These are phyloP conservation scores for Plenodomus biglobosus DNA, from an alignment of 2,329 filamentous ascomycete genomes.

Conservation along the genomic window DNA sequence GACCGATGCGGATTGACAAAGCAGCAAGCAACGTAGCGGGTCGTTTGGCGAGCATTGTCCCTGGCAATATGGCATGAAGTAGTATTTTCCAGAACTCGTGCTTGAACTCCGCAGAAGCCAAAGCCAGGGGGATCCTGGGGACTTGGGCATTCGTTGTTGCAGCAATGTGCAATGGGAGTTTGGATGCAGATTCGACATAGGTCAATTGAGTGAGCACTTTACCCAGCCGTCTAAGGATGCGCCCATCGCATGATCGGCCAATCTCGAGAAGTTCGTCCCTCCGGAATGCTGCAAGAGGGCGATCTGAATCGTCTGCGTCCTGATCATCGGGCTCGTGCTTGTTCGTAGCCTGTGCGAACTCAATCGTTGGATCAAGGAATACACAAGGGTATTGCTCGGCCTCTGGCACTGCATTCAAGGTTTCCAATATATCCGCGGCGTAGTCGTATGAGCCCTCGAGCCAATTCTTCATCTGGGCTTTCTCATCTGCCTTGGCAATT, in stretches of 20 bases:
- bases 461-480: constrained; percentile 50
- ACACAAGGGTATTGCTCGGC: constrained; percentile 52
- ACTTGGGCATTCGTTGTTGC: constrained; percentile 34
- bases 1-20: constrained; percentile 53
- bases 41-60: constrained; percentile 51
- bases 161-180: constrained; percentile 51
- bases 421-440: constrained; percentile 47
- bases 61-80: constrained; percentile 53
- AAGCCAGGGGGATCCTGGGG: constrained; percentile 49
- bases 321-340: constrained; percentile 12
- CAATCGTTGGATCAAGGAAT: constrained; percentile 53
- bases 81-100: constrained; percentile 53
- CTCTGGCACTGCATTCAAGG: constrained; percentile 44
- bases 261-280: constrained; percentile 56
- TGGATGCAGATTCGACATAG: constrained; percentile 46
- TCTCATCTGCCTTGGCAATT: constrained; percentile 39
- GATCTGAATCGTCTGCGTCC: constrained; percentile 22
- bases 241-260: constrained; percentile 54
- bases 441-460: constrained; percentile 57
- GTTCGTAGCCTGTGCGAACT: constrained; percentile 9
- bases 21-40: constrained; percentile 53
- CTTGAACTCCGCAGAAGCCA: constrained; percentile 42
- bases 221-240: constrained; percentile 52
- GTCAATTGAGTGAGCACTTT: constrained; percentile 52
- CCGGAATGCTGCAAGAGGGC: constrained; percentile 43